Percentiles rank a stretch among this genome's conserved stretches.
These are phyloP conservation scores for Daldinia caldariorum DNA, from an alignment of 495 filamentous ascomycete species.

Conservation along the genomic window DNA sequence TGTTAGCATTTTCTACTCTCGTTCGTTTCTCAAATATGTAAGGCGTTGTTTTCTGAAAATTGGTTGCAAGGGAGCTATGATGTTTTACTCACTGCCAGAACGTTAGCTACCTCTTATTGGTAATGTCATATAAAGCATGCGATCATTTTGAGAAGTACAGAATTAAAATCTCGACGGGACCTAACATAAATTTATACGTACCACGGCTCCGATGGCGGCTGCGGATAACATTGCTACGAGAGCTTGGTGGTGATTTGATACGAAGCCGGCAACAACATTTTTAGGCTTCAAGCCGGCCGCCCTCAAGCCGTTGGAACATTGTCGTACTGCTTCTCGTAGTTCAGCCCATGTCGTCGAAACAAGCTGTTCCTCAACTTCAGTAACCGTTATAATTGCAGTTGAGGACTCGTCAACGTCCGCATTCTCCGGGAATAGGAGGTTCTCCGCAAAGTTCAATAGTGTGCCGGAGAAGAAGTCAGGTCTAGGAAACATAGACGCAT, in stretches of 20 bases:
- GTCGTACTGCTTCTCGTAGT: slow-evolving; percentile 77
- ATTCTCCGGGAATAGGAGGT: slow-evolving; percentile 79
- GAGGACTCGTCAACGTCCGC: slow-evolving; percentile 61
- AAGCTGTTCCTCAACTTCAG: slow-evolving; percentile 70
- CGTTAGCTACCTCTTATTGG: too few species aligned
- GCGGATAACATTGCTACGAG: slow-evolving; percentile 88
- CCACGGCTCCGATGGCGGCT: slow-evolving; percentile 79
- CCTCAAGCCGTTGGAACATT: slow-evolving; percentile 75
- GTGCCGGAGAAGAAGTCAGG: slow-evolving; percentile 84
- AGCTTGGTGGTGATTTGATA: slow-evolving; percentile 86
- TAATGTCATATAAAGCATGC: too few species aligned
- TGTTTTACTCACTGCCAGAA: too few species aligned
- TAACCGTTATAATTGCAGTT: slow-evolving; percentile 77
- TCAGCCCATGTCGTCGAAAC: slow-evolving; percentile 79
- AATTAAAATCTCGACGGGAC: too few species aligned
- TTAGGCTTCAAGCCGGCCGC: slow-evolving; percentile 72
- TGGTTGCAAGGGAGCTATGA: too few species aligned
- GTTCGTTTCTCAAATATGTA: too few species aligned
- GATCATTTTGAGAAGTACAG: too few species aligned
- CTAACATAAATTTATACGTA: too few species aligned
- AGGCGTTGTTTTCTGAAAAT: too few species aligned
- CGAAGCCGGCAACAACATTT: slow-evolving; percentile 80
- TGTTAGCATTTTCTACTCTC: too few species aligned
- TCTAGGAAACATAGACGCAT: slow-evolving; percentile 80
- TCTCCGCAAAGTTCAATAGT: slow-evolving; percentile 89